These are phyloP conservation scores for Mytilinidion resinicola DNA, from an alignment of 495 filamentous ascomycete genomes.

Conservation along the genomic window DNA sequence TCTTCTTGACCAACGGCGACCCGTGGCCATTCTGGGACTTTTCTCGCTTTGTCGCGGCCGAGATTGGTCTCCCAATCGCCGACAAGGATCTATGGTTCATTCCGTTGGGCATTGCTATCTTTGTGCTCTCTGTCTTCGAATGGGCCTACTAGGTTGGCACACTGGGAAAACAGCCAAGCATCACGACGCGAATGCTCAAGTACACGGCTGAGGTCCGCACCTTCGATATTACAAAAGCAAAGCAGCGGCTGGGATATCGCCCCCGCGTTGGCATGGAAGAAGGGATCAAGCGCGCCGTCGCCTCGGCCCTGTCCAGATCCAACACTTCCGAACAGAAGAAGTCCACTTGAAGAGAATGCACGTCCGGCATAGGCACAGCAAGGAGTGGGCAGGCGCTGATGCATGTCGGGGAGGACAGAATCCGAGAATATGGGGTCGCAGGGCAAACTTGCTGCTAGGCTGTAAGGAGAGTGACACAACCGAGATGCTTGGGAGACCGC, in stretches of 20 bases:
- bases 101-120: constrained; percentile 1
- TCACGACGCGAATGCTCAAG: constrained; percentile 5
- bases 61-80: neutral
- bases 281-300: neutral
- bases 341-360: neutral
- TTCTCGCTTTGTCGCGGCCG: neutral
- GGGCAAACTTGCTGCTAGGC: too few species aligned
- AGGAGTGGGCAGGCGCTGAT: too few species aligned
- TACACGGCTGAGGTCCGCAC: constrained; percentile 2
- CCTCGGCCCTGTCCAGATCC: constrained; percentile 1
- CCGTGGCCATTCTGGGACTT: constrained; percentile 13
- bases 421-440: too few species aligned
- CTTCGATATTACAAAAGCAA: constrained; percentile 19
- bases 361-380: too few species aligned
- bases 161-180: constrained; percentile 3
- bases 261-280: constrained; percentile 11
- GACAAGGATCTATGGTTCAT: constrained; percentile 7
- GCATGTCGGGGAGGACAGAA: too few species aligned
- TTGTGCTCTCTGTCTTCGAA: constrained; percentile 8
- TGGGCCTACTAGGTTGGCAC: constrained; percentile 7
- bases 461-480: too few species aligned
- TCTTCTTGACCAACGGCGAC: constrained; percentile 13
- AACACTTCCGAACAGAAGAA: neutral
- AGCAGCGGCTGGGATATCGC: constrained; percentile 11
- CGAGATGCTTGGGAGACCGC: too few species aligned